Evolutionary conservation across 75 land plant genomes (phyloP).

Genomic region (Pseudotsuga menziesii): DNA sequence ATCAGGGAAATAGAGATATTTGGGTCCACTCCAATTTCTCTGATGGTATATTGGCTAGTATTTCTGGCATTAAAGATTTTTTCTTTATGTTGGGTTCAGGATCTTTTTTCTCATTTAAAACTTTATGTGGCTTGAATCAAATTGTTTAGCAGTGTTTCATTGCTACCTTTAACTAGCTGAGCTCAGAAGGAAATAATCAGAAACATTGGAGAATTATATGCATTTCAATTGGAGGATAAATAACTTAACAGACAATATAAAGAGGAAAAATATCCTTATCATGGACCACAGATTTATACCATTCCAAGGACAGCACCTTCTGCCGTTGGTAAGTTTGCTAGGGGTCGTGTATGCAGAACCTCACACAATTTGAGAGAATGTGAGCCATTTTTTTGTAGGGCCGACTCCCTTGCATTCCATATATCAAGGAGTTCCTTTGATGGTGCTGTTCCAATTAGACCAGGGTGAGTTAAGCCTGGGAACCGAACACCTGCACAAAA

Average conservation of each 20-base stretch:
- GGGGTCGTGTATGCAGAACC: constrained; percentile 71
- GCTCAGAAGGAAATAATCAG: neutral
- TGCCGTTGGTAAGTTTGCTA: constrained; percentile 71
- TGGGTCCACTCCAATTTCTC: neutral
- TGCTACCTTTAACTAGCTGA: neutral
- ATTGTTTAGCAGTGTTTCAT: neutral
- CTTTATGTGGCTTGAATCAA: neutral
- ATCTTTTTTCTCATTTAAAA: neutral
- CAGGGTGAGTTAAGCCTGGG: constrained; percentile 93
- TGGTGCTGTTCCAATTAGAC: constrained; percentile 96
- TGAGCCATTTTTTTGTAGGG: constrained; percentile 48
- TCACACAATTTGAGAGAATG: constrained; percentile 53
- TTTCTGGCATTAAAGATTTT: neutral
- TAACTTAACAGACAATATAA: neutral
- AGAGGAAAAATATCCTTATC: neutral
- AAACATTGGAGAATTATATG: neutral
- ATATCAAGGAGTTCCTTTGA: constrained; percentile 76
- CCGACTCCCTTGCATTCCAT: constrained; percentile 77
- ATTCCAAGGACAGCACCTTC: constrained; percentile 75
- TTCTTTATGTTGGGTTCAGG: neutral
- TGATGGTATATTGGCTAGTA: constrained; percentile 2
- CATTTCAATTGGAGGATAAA: neutral
- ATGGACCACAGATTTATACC: constrained; percentile 26
- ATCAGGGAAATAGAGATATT: neutral
- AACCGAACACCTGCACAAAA: constrained; percentile 75